Evolutionary conservation across 1,139 yeast genomes (phyloP).

Genomic region (Kodamaea sp.): DNA sequence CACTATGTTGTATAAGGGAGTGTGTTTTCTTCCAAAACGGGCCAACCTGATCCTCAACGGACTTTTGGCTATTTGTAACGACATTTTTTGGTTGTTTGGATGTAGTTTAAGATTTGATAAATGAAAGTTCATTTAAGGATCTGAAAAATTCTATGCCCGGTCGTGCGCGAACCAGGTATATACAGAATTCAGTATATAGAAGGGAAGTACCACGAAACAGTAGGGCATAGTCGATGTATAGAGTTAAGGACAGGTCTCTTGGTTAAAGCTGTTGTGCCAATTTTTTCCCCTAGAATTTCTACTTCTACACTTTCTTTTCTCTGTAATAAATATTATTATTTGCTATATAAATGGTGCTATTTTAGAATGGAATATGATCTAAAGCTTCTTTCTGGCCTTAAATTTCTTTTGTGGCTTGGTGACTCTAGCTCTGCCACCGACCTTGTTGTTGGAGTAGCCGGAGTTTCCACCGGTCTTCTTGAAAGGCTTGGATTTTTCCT

Average conservation of each 20-base stretch:
- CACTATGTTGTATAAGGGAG: conserved; percentile 89
- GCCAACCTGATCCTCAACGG: conserved; percentile 77
- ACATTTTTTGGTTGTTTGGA: too few species aligned
- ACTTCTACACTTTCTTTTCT: too few species aligned
- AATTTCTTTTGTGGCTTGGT: conserved; percentile 51
- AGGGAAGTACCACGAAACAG: not conserved
- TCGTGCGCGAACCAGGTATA: conserved; percentile 3
- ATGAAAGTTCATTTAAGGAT: too few species aligned
- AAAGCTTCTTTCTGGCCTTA: conserved; percentile 61
- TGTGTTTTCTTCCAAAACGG: conserved; percentile 85
- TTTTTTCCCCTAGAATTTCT: too few species aligned
- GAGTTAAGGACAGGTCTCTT: too few species aligned
- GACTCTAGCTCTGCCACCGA: conserved; percentile 25
- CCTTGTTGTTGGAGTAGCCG: not conserved
- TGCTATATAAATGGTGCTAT: too few species aligned
- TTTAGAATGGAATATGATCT: too few species aligned
- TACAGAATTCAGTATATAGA: not conserved
- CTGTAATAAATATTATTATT: not conserved
- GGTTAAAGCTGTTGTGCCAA: too few species aligned
- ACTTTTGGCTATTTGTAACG: conserved; percentile 12
- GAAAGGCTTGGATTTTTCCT: conserved; percentile 9
- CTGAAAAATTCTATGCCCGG: too few species aligned
- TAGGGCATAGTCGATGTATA: too few species aligned
- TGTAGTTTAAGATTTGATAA: too few species aligned
- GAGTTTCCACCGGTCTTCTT: conserved; percentile 13